Conservation (phyloP, 164 flowering plant species). For the Piper longum region DNA sequence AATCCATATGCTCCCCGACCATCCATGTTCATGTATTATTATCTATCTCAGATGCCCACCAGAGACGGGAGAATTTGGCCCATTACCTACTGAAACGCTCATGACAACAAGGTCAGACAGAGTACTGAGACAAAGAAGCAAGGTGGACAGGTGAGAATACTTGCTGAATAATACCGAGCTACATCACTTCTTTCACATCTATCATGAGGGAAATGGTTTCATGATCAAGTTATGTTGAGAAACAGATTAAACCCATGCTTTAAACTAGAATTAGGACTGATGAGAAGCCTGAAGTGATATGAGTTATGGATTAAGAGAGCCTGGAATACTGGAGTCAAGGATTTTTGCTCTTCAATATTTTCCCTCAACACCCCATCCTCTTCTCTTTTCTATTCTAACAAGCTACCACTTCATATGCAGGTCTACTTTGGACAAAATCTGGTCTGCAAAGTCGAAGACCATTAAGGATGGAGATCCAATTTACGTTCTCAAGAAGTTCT, state of each 20-base stretch:
- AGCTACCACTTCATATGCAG: constrained; percentile 22
- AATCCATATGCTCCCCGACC: not conserved
- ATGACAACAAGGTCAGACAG: constrained; percentile 55
- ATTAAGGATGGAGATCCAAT: constrained; percentile 61
- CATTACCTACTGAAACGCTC: constrained; percentile 62
- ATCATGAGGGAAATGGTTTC: not conserved
- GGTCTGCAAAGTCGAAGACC: constrained; percentile 39
- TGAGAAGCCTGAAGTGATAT: too few relatives aligned
- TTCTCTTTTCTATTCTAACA: not conserved
- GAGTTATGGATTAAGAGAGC: too few relatives aligned
- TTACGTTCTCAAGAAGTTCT: constrained; percentile 31
- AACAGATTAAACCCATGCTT: too few relatives aligned
- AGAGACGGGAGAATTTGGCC: constrained; percentile 43
- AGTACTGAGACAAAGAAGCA: constrained; percentile 45
- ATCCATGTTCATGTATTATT: not conserved
- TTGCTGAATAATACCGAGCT: not conserved
- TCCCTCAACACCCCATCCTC: not conserved
- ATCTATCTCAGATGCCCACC: constrained; percentile 45
- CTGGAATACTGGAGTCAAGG: not conserved
- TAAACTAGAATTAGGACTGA: too few relatives aligned
- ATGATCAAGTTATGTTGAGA: too few relatives aligned
- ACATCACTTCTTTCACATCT: not conserved
- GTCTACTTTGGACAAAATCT: constrained; percentile 75
- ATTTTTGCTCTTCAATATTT: not conserved
- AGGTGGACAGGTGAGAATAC: constrained; percentile 41